Base-by-base conservation (phyloP, 257 asterid genomes). In the Scutellaria galericulata region DNA sequence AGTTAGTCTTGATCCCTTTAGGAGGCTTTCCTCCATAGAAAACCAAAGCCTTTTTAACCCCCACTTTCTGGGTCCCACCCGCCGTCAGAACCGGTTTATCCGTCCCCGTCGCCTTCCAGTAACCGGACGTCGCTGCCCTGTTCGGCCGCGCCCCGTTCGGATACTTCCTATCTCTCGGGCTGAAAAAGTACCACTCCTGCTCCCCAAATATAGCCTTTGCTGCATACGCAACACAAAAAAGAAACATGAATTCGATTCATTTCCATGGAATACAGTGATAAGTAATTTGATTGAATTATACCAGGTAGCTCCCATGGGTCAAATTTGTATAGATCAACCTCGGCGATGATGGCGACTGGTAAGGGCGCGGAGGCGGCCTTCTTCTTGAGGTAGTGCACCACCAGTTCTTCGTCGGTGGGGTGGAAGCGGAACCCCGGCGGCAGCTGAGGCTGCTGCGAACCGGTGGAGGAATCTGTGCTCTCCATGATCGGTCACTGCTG, bases 271-370 rank as follows among this genome's bases (percentile, higher is more conserved):
- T 18, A 18, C 18, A 18, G 18, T 18, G 18, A 18, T 18, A 24
- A 24, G 27, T 24, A 1, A 24, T 24, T 18, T 24, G 2, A 3
- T 9, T 7, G 14, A 0, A 39, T 1, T 46, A 2, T 62, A 87
- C 92, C 86, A 7, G 90, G 92, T 1, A 85, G 85, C 40, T 87
- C 92, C 92, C 92, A 87, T 0, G 90, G 92, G 64, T 83, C 92
- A 53, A 81, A 87, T 40, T 87, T 83, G 61, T 85, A 87, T 15
- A 85, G 87, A 79, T 85, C 93, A 55, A 87, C 76, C 41, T 85
- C 93, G 20, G 90, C 93, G 24, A 87, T 87, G 77, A 85, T 83
- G 68, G 88, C 18, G 3, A 84, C 94, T 2, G 94, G 83, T 5
- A 88, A 67, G 7, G 94, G 94, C 14, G 63, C 66, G 13, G 82